Conservation (phyloP, 2,329 filamentous ascomycete species). For the Pseudogymnoascus sp. region DNA sequence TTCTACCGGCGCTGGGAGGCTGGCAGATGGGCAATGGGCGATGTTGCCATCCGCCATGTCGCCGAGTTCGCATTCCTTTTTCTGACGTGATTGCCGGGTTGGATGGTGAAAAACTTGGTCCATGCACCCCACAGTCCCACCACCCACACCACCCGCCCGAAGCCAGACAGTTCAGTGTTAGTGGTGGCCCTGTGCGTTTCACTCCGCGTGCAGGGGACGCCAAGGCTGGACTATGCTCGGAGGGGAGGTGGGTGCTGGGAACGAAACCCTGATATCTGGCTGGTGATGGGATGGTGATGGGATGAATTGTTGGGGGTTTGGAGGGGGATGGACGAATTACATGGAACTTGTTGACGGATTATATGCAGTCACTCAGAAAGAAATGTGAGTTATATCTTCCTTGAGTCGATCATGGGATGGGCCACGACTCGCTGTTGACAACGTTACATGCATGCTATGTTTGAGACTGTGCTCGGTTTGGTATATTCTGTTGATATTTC, state of each 20-base stretch:
- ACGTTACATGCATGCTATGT: background rate
- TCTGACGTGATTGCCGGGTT: background rate
- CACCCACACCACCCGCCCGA: background rate
- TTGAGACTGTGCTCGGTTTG: background rate
- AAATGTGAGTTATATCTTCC: background rate
- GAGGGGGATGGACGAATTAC: background rate
- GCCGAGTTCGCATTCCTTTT: background rate
- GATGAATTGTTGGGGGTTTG: background rate
- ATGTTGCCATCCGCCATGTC: background rate
- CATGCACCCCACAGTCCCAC: constrained; percentile 8
- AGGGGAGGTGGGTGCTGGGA: background rate
- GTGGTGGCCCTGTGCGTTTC: background rate
- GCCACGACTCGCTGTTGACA: background rate
- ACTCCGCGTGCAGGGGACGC: constrained; percentile 3
- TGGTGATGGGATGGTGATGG: background rate
- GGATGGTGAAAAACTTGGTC: constrained; percentile 1
- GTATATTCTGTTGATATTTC: background rate
- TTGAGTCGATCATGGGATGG: background rate
- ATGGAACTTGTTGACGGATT: too few relatives aligned
- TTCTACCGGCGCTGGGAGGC: too few relatives aligned
- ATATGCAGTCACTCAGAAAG: background rate
- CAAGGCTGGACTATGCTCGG: background rate
- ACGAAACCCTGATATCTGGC: background rate
- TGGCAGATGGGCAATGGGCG: too few relatives aligned
- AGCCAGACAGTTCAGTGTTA: background rate